Percentiles rank a stretch among this genome's conserved stretches.
phyloP scores from a whole-genome alignment of 805 yeast species.

The Myxozyma melibiosi region DNA sequence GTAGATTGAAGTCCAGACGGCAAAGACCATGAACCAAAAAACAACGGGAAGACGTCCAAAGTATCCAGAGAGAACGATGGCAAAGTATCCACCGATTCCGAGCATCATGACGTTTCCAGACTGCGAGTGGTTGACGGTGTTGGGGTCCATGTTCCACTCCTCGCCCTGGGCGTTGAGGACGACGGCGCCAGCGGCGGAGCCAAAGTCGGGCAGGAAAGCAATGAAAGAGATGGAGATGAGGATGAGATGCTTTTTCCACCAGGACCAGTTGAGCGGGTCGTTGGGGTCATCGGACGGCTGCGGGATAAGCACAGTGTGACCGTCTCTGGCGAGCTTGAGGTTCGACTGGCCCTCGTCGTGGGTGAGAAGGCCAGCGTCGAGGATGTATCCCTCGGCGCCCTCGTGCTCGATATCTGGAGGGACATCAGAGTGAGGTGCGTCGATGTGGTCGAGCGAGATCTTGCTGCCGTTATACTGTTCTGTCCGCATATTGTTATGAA shows the following conservation, averaged over 20 bases:
- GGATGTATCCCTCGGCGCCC: slow-evolving; percentile 12
- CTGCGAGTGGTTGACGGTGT: slow-evolving; percentile 20
- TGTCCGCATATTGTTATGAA: no score
- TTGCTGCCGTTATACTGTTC: no score
- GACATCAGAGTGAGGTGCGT: neutral
- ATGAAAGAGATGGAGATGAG: slow-evolving; percentile 4
- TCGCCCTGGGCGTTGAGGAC: slow-evolving; percentile 5
- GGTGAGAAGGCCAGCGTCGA: slow-evolving; percentile 7
- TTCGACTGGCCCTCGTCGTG: neutral
- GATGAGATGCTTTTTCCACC: slow-evolving; percentile 13
- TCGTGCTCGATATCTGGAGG: slow-evolving; percentile 7
- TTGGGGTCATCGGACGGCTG: slow-evolving; percentile 69
- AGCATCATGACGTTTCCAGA: slow-evolving; percentile 13
- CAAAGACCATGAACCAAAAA: slow-evolving; percentile 20
- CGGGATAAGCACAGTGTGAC: slow-evolving; percentile 58
- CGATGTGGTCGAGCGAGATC: slow-evolving; percentile 2
- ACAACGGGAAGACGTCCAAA: slow-evolving; percentile 15
- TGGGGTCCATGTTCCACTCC: slow-evolving; percentile 12
- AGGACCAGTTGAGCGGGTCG: slow-evolving; percentile 69
- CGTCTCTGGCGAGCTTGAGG: slow-evolving; percentile 47
- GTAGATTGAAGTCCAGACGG: slow-evolving; percentile 20
- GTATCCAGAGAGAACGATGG: slow-evolving; percentile 21
- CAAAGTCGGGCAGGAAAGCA: slow-evolving; percentile 22
- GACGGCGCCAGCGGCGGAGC: slow-evolving; percentile 19
- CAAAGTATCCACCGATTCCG: slow-evolving; percentile 17